Evolutionary conservation across 768 basidiomycete genomes (phyloP).

Genomic region (Trametes elegans): DNA sequence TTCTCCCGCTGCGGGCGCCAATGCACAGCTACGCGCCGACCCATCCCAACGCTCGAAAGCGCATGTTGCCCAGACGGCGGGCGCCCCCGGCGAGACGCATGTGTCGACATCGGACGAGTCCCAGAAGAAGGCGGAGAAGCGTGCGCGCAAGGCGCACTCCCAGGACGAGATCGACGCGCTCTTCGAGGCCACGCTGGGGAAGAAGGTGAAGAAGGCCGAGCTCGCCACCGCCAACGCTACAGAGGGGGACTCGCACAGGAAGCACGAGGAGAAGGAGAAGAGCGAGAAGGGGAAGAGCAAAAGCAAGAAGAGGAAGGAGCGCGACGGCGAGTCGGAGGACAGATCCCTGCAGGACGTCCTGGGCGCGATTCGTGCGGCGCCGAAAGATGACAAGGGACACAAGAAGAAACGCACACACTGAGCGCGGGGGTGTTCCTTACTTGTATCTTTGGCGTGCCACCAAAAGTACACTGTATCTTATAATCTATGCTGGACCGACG

Average conservation of each 20-base stretch:
- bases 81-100: too few relatives aligned
- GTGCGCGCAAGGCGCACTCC: conserved; percentile 44
- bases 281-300: conserved; percentile 7
- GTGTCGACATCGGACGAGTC: neutral
- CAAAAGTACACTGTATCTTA: conserved; percentile 9
- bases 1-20: neutral
- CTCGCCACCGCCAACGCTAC: conserved; percentile 28
- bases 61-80: too few relatives aligned
- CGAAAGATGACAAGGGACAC: conserved; percentile 42
- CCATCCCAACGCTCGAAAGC: too few relatives aligned
- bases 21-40: neutral
- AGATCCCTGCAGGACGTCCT: conserved; percentile 48
- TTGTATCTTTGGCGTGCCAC: neutral
- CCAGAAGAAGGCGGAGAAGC: conserved; percentile 34
- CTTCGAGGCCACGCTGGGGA: conserved; percentile 58
- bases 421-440: neutral
- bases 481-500: neutral
- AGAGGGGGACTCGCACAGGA: neutral
- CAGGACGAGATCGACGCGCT: conserved; percentile 76
- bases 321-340: conserved; percentile 27
- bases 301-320: conserved; percentile 11
- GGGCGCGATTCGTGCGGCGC: conserved; percentile 59
- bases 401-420: conserved; percentile 30
- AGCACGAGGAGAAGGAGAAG: conserved; percentile 12
- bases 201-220: conserved; percentile 56